Evolutionary conservation across 2,329 filamentous ascomycete genomes (phyloP), one percentile per base, ranked within the genome.

Genomic region (Venturia pyrina): DNA sequence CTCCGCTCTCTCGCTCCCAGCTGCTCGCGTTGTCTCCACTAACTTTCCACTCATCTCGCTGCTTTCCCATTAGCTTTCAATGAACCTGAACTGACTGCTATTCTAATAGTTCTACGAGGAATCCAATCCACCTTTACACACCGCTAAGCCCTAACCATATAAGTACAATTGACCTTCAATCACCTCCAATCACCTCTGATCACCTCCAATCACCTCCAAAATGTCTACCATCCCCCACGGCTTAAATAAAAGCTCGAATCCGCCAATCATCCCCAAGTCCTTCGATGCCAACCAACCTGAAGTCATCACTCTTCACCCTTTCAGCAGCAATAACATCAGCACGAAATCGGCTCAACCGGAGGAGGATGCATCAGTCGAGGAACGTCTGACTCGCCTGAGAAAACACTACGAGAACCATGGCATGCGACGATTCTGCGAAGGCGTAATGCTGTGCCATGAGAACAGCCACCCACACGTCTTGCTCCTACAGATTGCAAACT

Each of bases 401-500:
- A 93, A 98, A 75, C 93, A 99, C 79, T 99, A 96, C 77, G 82
- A 85, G 40, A 83, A 88, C 69, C 87, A 98, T 81, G 95, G 95
- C 73, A 99, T 99, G 95, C 89, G 95, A 66, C 88, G 95, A 66
- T 98, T 95, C 21, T 97, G 93, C 78, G 95, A 99, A 80, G 95
- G 93, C 72, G 91, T 99, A 71, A 85, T 99, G 61, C 91, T 99
- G 71, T 99, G 95, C 80, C 95, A 99, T 77, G 95, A 99, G 79
- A 93, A 98, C 82, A 98, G 97, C 79, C 95, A 98, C 78, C 95
- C 95, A 17, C 95, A 99, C 78, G 96, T 99, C 69, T 82, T 99
- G 70, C 98, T 99, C 95, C 84, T 99, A 69, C 95, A 99, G 82
- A 99, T 99, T 73, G 95, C 95, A 64, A 99, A 99, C 77, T 93